Conservation (phyloP, 257 asterid genomes). For the Anisodus acutangulus region DNA sequence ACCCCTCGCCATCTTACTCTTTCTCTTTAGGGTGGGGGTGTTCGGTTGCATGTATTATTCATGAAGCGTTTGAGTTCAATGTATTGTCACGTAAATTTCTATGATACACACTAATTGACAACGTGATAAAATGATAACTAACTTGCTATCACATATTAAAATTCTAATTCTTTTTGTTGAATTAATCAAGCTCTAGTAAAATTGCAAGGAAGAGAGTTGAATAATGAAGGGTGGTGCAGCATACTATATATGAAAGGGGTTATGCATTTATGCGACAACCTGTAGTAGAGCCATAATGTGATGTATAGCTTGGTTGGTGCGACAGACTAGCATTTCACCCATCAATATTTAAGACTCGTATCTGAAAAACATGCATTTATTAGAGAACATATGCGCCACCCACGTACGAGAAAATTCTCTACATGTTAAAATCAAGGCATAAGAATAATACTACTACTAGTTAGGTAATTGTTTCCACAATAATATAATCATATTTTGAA, state of each 20-base stretch:
- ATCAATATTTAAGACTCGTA: background rate
- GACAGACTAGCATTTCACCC: background rate
- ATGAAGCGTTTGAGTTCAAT: too few species aligned
- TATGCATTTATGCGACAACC: background rate
- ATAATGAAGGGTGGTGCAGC: background rate
- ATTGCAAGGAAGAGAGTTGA: background rate
- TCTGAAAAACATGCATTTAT: background rate
- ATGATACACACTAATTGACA: too few species aligned
- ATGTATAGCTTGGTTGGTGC: constrained; percentile 24
- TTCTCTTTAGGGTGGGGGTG: background rate
- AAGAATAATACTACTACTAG: too few species aligned
- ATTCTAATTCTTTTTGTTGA: too few species aligned
- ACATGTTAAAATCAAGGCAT: background rate
- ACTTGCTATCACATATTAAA: background rate
- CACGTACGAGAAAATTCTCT: background rate
- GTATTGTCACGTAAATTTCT: too few species aligned
- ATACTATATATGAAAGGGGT: background rate
- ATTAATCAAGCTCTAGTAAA: background rate
- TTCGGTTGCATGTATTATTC: background rate
- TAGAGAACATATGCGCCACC: background rate
- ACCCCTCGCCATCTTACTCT: background rate
- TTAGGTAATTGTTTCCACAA: background rate
- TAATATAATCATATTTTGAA: too few species aligned
- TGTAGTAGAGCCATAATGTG: background rate
- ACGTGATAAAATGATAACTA: too few species aligned